Conservation (phyloP, 352 stramenopile genomes). For the Plasmopara viticola region DNA sequence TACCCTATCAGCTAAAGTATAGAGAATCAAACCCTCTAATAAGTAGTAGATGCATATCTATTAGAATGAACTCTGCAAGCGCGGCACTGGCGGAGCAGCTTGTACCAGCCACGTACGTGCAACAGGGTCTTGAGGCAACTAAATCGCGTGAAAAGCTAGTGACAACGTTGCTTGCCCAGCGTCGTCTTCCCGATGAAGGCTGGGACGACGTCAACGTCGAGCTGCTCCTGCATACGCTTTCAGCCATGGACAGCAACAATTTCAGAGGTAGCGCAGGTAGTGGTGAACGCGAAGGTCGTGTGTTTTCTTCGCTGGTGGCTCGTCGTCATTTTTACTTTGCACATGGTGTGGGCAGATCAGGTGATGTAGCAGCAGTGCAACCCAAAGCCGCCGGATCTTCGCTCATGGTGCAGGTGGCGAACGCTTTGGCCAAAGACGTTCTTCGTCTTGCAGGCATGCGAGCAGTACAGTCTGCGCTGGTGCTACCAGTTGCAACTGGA, state of each 20-base stretch:
- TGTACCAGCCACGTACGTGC: slow-evolving; percentile 65
- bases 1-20: no score
- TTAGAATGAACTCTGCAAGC: slow-evolving; percentile 45
- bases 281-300: slow-evolving; percentile 95
- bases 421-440: slow-evolving; percentile 87
- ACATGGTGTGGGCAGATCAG: slow-evolving; percentile 96
- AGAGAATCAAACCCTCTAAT: no score
- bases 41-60: background rate
- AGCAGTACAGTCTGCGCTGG: slow-evolving; percentile 62
- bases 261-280: slow-evolving; percentile 88
- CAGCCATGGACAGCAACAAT: slow-evolving; percentile 94
- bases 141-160: slow-evolving; percentile 61
- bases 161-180: slow-evolving; percentile 75
- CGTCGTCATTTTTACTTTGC: slow-evolving; percentile 90
- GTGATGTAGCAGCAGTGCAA: slow-evolving; percentile 97
- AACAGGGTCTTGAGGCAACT: slow-evolving; percentile 66
- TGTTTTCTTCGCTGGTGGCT: slow-evolving; percentile 74
- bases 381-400: slow-evolving; percentile 97
- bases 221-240: slow-evolving; percentile 78
- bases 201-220: slow-evolving; percentile 89
- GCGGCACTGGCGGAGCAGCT: slow-evolving; percentile 46
- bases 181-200: slow-evolving; percentile 75
- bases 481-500: slow-evolving; percentile 96
- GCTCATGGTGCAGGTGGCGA: slow-evolving; percentile 92
- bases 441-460: slow-evolving; percentile 80